Evolutionary conservation across 1,139 yeast species (phyloP).

Genomic region (Pichia sp.): DNA sequence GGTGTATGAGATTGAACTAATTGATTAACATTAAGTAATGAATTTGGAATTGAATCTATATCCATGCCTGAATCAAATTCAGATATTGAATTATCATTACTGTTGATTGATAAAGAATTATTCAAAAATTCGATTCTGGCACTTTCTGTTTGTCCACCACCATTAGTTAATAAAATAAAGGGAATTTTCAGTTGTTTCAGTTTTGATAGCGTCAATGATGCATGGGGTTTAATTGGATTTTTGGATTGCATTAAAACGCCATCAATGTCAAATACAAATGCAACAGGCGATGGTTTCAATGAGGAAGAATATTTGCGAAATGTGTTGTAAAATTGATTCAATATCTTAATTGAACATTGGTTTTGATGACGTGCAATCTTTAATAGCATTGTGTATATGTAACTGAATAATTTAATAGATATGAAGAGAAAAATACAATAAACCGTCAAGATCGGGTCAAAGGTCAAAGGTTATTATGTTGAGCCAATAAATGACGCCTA

Average conservation of each 20-base stretch:
- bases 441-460: too few relatives aligned
- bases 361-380: too few relatives aligned
- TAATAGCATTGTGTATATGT: too few relatives aligned
- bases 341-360: too few relatives aligned
- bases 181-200: conserved; percentile 58
- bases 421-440: too few relatives aligned
- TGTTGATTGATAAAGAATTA: conserved; percentile 33
- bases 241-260: conserved; percentile 84
- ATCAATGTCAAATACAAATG: conserved; percentile 48
- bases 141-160: conserved; percentile 78
- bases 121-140: conserved; percentile 57
- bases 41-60: conserved; percentile 25
- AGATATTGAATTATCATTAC: too few relatives aligned
- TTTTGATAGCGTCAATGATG: conserved; percentile 54
- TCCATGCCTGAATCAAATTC: too few relatives aligned
- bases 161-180: conserved; percentile 80
- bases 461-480: too few relatives aligned
- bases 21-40: conserved; percentile 48
- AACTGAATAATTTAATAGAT: too few relatives aligned
- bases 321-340: too few relatives aligned
- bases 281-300: conserved; percentile 14
- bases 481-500: too few relatives aligned
- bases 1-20: conserved; percentile 92
- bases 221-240: conserved; percentile 47
- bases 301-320: not conserved